These are phyloP conservation scores for Scheffersomyces segobiensis DNA, from an alignment of 1,139 yeast species.

Conservation along the genomic window DNA sequence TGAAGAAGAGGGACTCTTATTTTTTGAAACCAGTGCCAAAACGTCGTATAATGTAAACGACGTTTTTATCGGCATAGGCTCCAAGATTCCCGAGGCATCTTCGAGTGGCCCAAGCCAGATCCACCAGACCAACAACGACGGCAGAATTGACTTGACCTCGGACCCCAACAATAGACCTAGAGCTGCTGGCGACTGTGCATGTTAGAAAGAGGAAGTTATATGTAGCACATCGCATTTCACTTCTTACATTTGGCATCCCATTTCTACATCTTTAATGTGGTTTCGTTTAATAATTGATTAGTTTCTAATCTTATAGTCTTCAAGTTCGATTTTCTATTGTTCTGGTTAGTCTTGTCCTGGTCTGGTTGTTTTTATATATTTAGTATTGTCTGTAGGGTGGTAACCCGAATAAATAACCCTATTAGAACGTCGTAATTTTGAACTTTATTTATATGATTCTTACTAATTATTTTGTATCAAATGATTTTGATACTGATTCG, in stretches of 20 bases:
- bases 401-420: background rate
- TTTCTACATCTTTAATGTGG: background rate
- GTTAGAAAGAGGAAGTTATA: constrained; percentile 4
- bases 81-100: constrained; percentile 62
- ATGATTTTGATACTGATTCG: no score
- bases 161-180: constrained; percentile 2
- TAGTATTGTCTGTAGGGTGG: background rate
- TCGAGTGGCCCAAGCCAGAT: constrained; percentile 2
- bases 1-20: constrained; percentile 73
- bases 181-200: constrained; percentile 15
- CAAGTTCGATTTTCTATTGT: background rate
- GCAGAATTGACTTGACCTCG: constrained; percentile 18
- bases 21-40: constrained; percentile 93
- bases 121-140: constrained; percentile 10
- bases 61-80: constrained; percentile 81
- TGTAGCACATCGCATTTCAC: background rate
- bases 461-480: no score
- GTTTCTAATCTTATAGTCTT: background rate
- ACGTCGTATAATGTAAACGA: constrained; percentile 81
- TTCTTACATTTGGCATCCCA: background rate
- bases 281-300: background rate
- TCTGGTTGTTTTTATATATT: background rate
- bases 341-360: background rate
- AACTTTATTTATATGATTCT: no score
- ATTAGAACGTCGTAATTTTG: background rate